Conservation (phyloP, 805 yeast species). For the Candida insectorum region DNA sequence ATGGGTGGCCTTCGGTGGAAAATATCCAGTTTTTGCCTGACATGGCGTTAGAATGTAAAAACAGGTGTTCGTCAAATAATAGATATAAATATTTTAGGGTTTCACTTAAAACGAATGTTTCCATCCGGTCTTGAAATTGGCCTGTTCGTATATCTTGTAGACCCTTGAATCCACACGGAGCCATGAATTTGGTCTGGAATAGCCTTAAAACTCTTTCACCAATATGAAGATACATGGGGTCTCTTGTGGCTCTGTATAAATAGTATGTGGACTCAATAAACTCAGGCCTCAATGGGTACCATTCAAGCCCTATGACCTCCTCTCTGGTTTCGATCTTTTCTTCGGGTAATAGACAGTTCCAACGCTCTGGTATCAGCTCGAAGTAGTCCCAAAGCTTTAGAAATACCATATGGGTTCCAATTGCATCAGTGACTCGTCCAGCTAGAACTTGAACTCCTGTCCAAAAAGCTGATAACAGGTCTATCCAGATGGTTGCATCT, state of each 20-base stretch:
- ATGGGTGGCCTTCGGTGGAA: slow-evolving; percentile 90
- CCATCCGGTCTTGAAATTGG: slow-evolving; percentile 76
- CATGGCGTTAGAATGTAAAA: slow-evolving; percentile 32
- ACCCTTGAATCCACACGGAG: slow-evolving; percentile 81
- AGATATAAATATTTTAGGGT: slow-evolving; percentile 80
- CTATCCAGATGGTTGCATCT: slow-evolving; percentile 66
- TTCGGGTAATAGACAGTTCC: slow-evolving; percentile 43
- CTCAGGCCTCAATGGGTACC: slow-evolving; percentile 94
- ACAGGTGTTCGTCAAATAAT: slow-evolving; percentile 61
- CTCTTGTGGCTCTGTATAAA: slow-evolving; percentile 77
- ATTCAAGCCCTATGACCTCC: slow-evolving; percentile 54
- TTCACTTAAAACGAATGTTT: slow-evolving; percentile 84
- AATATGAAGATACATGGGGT: slow-evolving; percentile 75
- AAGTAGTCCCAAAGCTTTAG: slow-evolving; percentile 77
- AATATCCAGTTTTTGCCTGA: slow-evolving; percentile 51
- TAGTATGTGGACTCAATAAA: slow-evolving; percentile 86
- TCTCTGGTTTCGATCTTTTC: slow-evolving; percentile 7
- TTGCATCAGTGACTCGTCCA: slow-evolving; percentile 71
- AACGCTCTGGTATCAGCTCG: slow-evolving; percentile 85
- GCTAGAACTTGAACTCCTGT: slow-evolving; percentile 79
- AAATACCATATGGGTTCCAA: slow-evolving; percentile 55
- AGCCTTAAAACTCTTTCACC: slow-evolving; percentile 65
- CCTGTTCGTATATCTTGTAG: slow-evolving; percentile 64
- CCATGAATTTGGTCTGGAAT: slow-evolving; percentile 48
- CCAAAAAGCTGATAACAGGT: slow-evolving; percentile 83